Conservation (phyloP, 257 asterid species). For the Solanum gracilifrons region DNA sequence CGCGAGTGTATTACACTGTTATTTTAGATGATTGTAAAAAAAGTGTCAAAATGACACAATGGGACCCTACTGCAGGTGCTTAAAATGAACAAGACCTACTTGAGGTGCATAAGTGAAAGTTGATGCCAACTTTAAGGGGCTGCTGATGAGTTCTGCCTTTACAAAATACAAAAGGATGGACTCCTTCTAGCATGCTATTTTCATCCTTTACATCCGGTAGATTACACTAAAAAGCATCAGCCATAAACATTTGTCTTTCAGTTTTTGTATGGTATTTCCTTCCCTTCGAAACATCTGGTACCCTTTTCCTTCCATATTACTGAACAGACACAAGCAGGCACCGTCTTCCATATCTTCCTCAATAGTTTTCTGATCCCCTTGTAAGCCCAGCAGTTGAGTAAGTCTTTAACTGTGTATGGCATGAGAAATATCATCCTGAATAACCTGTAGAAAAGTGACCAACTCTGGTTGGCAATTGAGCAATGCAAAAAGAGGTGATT, state of each 20-base stretch:
- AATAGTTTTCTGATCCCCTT: background rate
- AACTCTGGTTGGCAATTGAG: background rate
- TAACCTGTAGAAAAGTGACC: background rate
- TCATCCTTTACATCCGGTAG: background rate
- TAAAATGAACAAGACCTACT: background rate
- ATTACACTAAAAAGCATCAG: background rate
- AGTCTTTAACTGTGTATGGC: background rate
- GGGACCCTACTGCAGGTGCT: background rate
- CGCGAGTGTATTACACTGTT: background rate
- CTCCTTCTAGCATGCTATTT: background rate
- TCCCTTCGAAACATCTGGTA: background rate
- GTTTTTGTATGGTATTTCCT: background rate
- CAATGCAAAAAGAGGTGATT: background rate
- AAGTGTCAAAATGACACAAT: background rate
- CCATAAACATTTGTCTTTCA: background rate
- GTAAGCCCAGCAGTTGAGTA: background rate
- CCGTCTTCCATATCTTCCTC: background rate
- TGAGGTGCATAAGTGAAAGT: background rate
- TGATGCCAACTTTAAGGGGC: background rate
- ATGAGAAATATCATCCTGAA: background rate
- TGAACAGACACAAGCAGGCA: background rate
- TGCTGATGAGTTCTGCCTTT: background rate
- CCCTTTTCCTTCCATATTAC: background rate
- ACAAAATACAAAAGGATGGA: background rate
- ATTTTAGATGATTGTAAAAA: background rate